These are phyloP conservation scores for Globisporangium solare DNA, from an alignment of 352 stramenopile species.

Conservation along the genomic window DNA sequence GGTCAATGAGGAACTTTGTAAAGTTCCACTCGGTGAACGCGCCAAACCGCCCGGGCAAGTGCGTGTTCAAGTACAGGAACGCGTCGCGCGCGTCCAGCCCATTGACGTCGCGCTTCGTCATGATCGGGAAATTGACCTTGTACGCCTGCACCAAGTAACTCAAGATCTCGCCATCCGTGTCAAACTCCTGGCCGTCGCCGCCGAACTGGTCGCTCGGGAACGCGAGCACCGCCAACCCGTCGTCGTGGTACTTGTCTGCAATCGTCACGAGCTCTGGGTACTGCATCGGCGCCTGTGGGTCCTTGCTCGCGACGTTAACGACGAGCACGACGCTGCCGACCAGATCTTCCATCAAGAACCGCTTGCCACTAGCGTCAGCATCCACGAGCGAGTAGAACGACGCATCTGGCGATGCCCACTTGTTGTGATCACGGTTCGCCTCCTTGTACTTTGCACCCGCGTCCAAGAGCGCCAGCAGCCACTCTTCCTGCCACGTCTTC, in stretches of 20 bases:
- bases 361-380: slow-evolving; percentile 2
- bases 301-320: slow-evolving; percentile 79
- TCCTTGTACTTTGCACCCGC: slow-evolving; percentile 15
- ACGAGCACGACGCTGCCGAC: slow-evolving; percentile 52
- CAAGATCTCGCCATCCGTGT: slow-evolving; percentile 25
- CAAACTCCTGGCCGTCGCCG: slow-evolving; percentile 53
- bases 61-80: slow-evolving; percentile 63
- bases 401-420: slow-evolving; percentile 4
- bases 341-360: slow-evolving; percentile 17
- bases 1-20: slow-evolving; percentile 58
- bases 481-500: slow-evolving; percentile 14
- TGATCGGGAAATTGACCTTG: slow-evolving; percentile 27
- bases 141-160: slow-evolving; percentile 22
- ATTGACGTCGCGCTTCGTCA: slow-evolving; percentile 72
- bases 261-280: slow-evolving; percentile 73
- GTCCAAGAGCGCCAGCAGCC: slow-evolving; percentile 14
- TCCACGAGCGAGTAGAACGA: slow-evolving; percentile 17
- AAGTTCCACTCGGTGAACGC: slow-evolving; percentile 67
- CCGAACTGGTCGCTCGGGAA: slow-evolving; percentile 84
- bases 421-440: background rate
- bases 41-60: slow-evolving; percentile 24
- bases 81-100: slow-evolving; percentile 52
- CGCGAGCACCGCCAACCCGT: slow-evolving; percentile 45
- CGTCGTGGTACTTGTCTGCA: slow-evolving; percentile 31
- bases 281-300: slow-evolving; percentile 65